Evolutionary conservation across 192 early-diverging fungal species (phyloP), one percentile per base, ranked within the genome.

Genomic region (Oehlia diaphana): DNA sequence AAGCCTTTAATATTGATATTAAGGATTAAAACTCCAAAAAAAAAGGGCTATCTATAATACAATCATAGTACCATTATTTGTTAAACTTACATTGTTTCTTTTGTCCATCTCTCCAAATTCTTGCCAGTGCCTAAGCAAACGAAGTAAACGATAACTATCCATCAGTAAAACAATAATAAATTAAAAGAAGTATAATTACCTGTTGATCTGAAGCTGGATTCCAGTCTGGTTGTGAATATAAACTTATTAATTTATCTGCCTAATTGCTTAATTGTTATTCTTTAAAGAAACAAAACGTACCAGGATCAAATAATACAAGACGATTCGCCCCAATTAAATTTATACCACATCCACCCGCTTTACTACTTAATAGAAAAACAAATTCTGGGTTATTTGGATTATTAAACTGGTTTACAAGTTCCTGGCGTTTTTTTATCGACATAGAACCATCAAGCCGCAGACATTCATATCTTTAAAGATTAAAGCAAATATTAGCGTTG

Each of bases 251-350:
- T 79, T 39, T 42, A 79, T 77, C 19, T 79, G 4, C 8, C n/a
- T 33, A 16, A 53, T 37, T 28, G 16, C 8, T 23, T 31, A 19
- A 64, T 39, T 14, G 6, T 9, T 5, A 47, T 23, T 69, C 6
- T 50, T 31, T 12, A 49, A 49, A 12, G 44, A 35, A 44, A 72
- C 9, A 72, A 31, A 26, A 53, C 44, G 58, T 82, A 83, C 91
- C 91, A 65, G 93, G 93, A 82, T 95, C 98, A 83, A 99, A 98
- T 2, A 99, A 87, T 2, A 99, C 91, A 42, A 99, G 90, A 14
- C 98, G 88, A 83, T 99, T 99, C 23, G 98, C 98, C 3, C 98
- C 98, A 74, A 99, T 96, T 86, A 99, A 86, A 78, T 99, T 99
- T 65, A 99, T 88, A 1, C 98, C 98, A 84, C 98, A 99, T 44